Evolutionary conservation across 2,329 filamentous ascomycete genomes (phyloP).

Genomic region (Exophiala viscosa): DNA sequence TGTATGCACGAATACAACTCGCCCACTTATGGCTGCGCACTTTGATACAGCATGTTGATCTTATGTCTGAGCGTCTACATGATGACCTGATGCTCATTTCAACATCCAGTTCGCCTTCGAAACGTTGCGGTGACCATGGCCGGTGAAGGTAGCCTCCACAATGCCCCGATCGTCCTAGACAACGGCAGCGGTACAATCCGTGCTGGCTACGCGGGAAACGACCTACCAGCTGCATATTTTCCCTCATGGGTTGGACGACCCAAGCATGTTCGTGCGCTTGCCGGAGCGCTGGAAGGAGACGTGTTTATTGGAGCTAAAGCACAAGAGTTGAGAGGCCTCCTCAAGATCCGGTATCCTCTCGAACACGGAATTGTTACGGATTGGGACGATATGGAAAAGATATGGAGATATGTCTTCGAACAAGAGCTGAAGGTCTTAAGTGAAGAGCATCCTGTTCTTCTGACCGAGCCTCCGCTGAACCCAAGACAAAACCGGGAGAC

Average conservation of each 20-base stretch:
- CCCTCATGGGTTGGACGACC: constrained; percentile 95
- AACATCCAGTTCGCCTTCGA: neutral
- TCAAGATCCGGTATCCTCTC: constrained; percentile 93
- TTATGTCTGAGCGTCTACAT: neutral
- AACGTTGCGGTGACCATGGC: constrained; percentile 18
- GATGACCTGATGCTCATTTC: neutral
- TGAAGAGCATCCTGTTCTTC: constrained; percentile 95
- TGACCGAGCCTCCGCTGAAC: constrained; percentile 94
- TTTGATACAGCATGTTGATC: too few relatives aligned
- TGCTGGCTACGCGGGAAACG: constrained; percentile 93
- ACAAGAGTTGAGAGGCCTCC: constrained; percentile 80
- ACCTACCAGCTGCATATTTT: constrained; percentile 94
- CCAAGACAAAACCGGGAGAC: constrained; percentile 93
- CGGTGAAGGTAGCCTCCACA: constrained; percentile 63
- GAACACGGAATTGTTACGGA: constrained; percentile 98
- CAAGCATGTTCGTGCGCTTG: constrained; percentile 90
- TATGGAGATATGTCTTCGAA: constrained; percentile 97
- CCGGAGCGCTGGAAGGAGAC: constrained; percentile 94
- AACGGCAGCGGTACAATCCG: constrained; percentile 98
- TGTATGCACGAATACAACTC: too few relatives aligned
- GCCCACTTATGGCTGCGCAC: too few relatives aligned
- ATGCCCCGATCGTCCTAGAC: constrained; percentile 97
- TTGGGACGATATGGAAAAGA: constrained; percentile 99
- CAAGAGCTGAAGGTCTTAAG: constrained; percentile 94
- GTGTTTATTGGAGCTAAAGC: constrained; percentile 94